These are phyloP conservation scores for Fragilaria radians DNA, from an alignment of 108 stramenopile genomes.

Conservation along the genomic window DNA sequence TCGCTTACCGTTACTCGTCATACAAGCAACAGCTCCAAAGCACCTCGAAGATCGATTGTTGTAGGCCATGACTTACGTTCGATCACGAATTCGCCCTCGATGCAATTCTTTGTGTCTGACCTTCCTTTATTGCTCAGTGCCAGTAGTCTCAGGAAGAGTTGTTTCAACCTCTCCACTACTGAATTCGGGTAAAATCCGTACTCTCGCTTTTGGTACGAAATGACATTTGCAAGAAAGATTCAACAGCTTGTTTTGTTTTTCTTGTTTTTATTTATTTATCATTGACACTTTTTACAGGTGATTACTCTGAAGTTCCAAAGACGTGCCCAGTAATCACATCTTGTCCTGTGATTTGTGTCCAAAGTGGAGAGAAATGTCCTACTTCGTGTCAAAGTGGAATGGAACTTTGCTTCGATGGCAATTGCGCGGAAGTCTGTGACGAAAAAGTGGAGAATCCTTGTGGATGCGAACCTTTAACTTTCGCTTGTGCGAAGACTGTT, in stretches of 20 bases:
- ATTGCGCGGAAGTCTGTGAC: constrained; percentile 21
- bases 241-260: background rate
- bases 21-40: no score
- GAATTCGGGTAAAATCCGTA: no score
- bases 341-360: constrained; percentile 43
- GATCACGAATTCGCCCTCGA: no score
- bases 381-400: constrained; percentile 9
- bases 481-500: constrained; percentile 16
- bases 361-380: constrained; percentile 31
- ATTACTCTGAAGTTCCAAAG: background rate
- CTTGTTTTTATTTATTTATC: background rate
- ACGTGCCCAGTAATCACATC: constrained; percentile 39
- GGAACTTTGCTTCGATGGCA: constrained; percentile 44
- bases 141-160: no score
- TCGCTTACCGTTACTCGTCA: no score
- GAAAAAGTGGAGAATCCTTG: constrained; percentile 9
- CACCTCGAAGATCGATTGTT: no score
- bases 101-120: no score
- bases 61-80: no score
- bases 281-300: background rate
- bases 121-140: no score
- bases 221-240: background rate
- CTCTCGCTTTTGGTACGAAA: background rate
- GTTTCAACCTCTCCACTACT: no score
- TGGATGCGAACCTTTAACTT: constrained; percentile 2